A percentile compares a stretch with the other conserved stretches of the same genome.
Evolutionary conservation across 2,329 filamentous ascomycete species (phyloP).

Genomic region (Xylaria sp.): DNA sequence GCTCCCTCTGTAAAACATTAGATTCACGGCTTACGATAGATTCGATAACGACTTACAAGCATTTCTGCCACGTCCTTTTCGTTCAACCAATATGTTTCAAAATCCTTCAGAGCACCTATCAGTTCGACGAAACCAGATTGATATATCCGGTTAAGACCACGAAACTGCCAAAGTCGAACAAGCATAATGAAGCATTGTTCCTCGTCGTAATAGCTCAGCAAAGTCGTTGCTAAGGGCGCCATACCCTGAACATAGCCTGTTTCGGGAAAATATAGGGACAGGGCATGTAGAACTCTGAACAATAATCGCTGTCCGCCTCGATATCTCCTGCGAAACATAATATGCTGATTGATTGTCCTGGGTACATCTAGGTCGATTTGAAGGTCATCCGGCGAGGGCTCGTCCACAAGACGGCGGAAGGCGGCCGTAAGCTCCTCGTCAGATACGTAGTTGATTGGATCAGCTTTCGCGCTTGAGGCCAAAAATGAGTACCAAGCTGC

Average conservation of each 20-base stretch:
- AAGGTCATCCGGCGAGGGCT: constrained; percentile 86
- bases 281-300: constrained; percentile 90
- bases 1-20: constrained; percentile 66
- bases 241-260: constrained; percentile 98
- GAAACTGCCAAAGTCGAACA: constrained; percentile 90
- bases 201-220: constrained; percentile 97
- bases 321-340: constrained; percentile 96
- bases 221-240: constrained; percentile 89
- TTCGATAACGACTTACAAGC: constrained; percentile 69
- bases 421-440: constrained; percentile 77
- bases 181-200: constrained; percentile 96
- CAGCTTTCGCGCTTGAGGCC: constrained; percentile 75
- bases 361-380: constrained; percentile 98
- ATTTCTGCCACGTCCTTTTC: constrained; percentile 81
- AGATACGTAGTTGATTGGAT: constrained; percentile 65
- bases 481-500: constrained; percentile 97
- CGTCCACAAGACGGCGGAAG: constrained; percentile 77
- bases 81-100: constrained; percentile 84
- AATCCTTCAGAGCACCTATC: constrained; percentile 85
- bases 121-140: constrained; percentile 84
- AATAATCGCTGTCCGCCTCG: constrained; percentile 90
- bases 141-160: constrained; percentile 87
- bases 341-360: constrained; percentile 91
- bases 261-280: constrained; percentile 89
- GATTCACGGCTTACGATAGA: neutral